Base-by-base conservation (phyloP, 257 asterid genomes). In the Anisodus acutangulus region DNA sequence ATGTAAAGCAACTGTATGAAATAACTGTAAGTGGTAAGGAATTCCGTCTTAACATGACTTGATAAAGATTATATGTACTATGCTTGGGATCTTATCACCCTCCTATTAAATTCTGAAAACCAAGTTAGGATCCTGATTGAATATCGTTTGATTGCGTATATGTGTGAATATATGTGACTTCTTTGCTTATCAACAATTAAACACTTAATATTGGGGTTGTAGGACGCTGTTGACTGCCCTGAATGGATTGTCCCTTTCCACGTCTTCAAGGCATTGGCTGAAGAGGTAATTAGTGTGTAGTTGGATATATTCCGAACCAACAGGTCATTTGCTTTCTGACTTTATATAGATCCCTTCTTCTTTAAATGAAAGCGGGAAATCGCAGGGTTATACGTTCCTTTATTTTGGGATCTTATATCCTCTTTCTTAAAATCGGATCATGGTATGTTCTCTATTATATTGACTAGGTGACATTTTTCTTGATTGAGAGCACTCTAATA, bases 171-270 rank as follows among this genome's bases (percentile, higher is more conserved):
- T 31, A 31, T 31, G 2, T 31, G 35, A 31, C 35, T 31, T 67
- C 10, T 35, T 49, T 31, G 41, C n/a, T 0, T 67, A 37, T 67
- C 19, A 6, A 67, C 47, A 35, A 31, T 11, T 67, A 67, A 69
- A 43, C 83, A 11, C 41, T 85, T 45, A 67, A 67, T 9, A 67
- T 67, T 35, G 4, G 74, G 19, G 6, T 80, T 90, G 84, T 92
- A 96, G 98, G 99, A 97, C 83, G 99, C 97, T 12, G 98, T 97
- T 68, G 99, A 97, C 83, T 97, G 98, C 70, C 99, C 99, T 1
- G 98, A 95, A 85, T 97, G 98, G 99, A 90, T 95, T 43, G 98
- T 97, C 67, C 98, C 98, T 49, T 91, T 97, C 84, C 95, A 88
- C 74, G 87, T 93, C 85, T 97, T 97, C 92, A 97, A 97, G 86